Evolutionary conservation across 352 stramenopile genomes (phyloP), one percentile per base, ranked within the genome.

Genomic region (Globisporangium nunn): DNA sequence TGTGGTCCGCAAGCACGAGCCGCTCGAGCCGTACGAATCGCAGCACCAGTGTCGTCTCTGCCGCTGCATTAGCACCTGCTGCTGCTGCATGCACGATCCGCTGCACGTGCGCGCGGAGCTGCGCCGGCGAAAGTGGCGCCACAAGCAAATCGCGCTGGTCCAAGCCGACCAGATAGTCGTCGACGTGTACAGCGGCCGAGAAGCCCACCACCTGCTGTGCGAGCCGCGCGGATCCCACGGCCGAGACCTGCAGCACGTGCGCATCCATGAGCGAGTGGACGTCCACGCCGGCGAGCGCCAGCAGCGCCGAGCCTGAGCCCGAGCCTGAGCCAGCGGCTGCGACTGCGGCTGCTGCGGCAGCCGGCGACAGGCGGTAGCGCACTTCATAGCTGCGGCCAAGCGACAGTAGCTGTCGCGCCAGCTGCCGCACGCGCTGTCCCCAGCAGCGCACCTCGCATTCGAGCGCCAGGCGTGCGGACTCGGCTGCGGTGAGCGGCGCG

Each of bases 91-190:
- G 28, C 2, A 58, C 33, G 29, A 62, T 15, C 1, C 30, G 35
- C 23, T 68, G 68, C 11, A 72, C 23, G 6, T 74, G 68, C 29
- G 76, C 72, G 15, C 78, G 61, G 3, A 88, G 44, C 8, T 82
- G 71, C 37, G 75, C 60, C 0, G 87, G 52, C 12, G 65, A 68
- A 28, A 73, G 61, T 10, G 78, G 70, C 11, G 50, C 70, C 0
- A 85, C 31, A 39, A 90, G 67, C 51, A 91, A 68, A 56, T 92
- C 70, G 18, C 83, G 66, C 5, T 62, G 51, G 51, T 73, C 67
- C 49, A 91, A 69, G 0, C 78, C 78, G 8, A 96, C 81, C 15
- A 99, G 89, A 63, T 98, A 98, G 43, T 98, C 83, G 30, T 87
- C 81, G 58, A 97, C 77, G 17, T 87, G 77, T 54, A 98, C 90